These are phyloP conservation scores for Amauroascus verrucosus DNA, from an alignment of 2,329 filamentous ascomycete genomes.

Conservation along the genomic window DNA sequence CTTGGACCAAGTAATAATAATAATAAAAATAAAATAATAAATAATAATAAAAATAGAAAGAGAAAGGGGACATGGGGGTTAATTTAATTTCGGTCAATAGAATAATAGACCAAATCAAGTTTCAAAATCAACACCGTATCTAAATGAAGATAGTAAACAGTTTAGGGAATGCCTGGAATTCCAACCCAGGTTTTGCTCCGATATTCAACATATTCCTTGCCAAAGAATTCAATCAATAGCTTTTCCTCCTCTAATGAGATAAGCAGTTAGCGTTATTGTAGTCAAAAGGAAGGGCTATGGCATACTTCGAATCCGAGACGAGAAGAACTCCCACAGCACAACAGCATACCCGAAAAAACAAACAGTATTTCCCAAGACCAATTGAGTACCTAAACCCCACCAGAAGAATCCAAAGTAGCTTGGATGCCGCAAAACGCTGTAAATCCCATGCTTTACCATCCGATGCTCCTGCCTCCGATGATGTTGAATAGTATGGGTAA, in stretches of 20 bases:
- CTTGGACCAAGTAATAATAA: too few relatives aligned
- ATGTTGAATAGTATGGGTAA: constrained; percentile 77
- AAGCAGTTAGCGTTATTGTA: background rate
- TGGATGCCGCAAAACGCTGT: constrained; percentile 67
- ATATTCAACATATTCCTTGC: constrained; percentile 68
- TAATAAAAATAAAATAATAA: too few relatives aligned
- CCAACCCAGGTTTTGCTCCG: constrained; percentile 58
- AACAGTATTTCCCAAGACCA: constrained; percentile 73
- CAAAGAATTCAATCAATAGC: constrained; percentile 71
- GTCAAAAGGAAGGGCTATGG: constrained; percentile 15
- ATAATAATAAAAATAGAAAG: too few relatives aligned
- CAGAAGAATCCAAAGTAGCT: constrained; percentile 98
- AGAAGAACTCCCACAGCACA: constrained; percentile 82
- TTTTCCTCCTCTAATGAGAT: constrained; percentile 58
- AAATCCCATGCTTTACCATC: constrained; percentile 76
- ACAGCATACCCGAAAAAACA: constrained; percentile 64
- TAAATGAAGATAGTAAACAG: background rate
- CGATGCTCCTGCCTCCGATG: constrained; percentile 59
- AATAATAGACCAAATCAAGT: background rate
- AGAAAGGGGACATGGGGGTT: background rate
- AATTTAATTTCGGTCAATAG: background rate
- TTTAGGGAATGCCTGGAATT: constrained; percentile 62
- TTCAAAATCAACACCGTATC: too few relatives aligned
- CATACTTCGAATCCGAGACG: constrained; percentile 54
- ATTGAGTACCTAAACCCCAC: constrained; percentile 91